Evolutionary conservation across 129 eudicot species (phyloP).

Genomic region (Pseudognaphalium luteoalbum): DNA sequence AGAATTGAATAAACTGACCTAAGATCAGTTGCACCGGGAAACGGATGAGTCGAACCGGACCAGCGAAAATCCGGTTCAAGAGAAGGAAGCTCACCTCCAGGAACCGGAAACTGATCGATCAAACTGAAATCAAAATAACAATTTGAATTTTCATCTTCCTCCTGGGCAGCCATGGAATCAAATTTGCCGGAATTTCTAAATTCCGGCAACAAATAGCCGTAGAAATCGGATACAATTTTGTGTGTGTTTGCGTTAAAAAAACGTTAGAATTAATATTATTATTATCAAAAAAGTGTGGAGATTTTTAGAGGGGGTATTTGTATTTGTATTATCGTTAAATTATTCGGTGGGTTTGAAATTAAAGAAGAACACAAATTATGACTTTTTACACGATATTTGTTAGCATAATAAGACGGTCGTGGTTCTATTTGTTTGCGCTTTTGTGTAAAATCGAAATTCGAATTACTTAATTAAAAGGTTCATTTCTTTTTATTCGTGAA

Average conservation of each 20-base stretch:
- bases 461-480: too few relatives aligned
- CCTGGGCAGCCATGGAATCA: slow-evolving; percentile 37
- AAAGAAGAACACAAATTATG: not conserved
- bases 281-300: not conserved
- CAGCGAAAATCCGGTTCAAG: slow-evolving; percentile 49
- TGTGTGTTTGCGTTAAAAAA: slow-evolving; percentile 1
- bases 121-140: slow-evolving; percentile 51
- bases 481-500: too few relatives aligned
- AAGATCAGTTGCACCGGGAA: not conserved
- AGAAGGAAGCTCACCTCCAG: slow-evolving; percentile 57
- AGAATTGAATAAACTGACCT: slow-evolving; percentile 37
- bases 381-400: not conserved
- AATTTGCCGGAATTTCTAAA: slow-evolving; percentile 7
- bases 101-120: slow-evolving; percentile 50
- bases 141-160: slow-evolving; percentile 45
- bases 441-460: too few relatives aligned
- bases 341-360: slow-evolving; percentile 35
- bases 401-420: too few relatives aligned
- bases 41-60: slow-evolving; percentile 32
- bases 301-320: not conserved
- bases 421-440: too few relatives aligned
- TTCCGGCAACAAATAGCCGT: slow-evolving; percentile 24
- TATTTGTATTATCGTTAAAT: not conserved
- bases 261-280: not conserved
- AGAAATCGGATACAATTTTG: slow-evolving; percentile 12